Conservation (phyloP, 441 rosid species). For the Dalechampia spathulata region DNA sequence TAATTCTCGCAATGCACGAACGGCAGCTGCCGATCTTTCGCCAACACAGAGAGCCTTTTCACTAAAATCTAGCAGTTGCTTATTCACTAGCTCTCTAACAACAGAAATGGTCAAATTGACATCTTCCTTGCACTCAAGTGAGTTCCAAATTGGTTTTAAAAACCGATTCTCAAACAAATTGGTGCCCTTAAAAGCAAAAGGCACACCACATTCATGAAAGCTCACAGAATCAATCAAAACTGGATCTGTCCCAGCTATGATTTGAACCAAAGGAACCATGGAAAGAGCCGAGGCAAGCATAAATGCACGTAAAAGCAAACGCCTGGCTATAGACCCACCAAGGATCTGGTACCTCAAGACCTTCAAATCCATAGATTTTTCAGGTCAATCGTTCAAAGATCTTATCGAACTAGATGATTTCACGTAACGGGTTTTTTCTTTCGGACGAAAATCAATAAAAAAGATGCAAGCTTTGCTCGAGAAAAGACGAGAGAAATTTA, state of each 20-base stretch:
- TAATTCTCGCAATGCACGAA: conserved; percentile 41
- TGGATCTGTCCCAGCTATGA: conserved; percentile 28
- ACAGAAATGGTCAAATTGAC: conserved; percentile 36
- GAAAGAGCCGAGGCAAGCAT: conserved; percentile 39
- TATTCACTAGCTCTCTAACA: conserved; percentile 40
- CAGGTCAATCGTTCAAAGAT: conserved; percentile 3
- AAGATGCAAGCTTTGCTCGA: too few relatives aligned
- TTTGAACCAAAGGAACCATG: conserved; percentile 30
- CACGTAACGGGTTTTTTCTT: background rate
- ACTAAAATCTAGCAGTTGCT: conserved; percentile 34
- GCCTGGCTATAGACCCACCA: conserved; percentile 34
- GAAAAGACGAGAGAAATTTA: conserved; percentile 21
- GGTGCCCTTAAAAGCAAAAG: conserved; percentile 13
- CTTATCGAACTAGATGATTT: conserved; percentile 10
- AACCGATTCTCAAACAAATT: conserved; percentile 23
- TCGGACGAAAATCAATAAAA: background rate
- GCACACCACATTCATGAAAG: conserved; percentile 13
- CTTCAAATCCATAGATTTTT: conserved; percentile 43
- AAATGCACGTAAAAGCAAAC: conserved; percentile 38
- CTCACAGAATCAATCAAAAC: conserved; percentile 14
- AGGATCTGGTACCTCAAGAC: conserved; percentile 25
- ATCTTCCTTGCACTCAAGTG: conserved; percentile 30
- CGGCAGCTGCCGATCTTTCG: conserved; percentile 43
- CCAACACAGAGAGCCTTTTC: conserved; percentile 59
- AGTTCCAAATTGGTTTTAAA: conserved; percentile 36